Base-by-base conservation (phyloP, 345 rosid genomes). In the Kandelia obovata region DNA sequence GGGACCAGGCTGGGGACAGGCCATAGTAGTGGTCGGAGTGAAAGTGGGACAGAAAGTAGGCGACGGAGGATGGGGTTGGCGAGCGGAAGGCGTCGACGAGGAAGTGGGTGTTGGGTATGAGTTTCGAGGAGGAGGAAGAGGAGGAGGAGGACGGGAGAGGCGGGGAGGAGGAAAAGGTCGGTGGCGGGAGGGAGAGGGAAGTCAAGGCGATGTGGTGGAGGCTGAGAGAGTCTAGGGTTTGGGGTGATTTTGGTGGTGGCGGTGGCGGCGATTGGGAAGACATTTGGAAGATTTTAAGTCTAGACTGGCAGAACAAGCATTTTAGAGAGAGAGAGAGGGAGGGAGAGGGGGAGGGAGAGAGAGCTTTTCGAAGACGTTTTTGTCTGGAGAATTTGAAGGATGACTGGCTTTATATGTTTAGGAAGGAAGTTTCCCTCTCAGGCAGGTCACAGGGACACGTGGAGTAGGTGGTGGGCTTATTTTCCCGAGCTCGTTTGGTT, bases 41-140 rank as follows among this genome's bases (percentile, higher is more conserved):
- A 83, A 94, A 91, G 79, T 94, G 96, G 53, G 96, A 88, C 66
- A 94, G 98, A 80, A 93, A 89, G 80, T 87, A 91, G 62, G 90
- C 70, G 75, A 66, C 62, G 57, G 89, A 82, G 69, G 72, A 37
- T 49, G 76, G 21, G 65, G 92, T 61, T 35, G 66, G 19, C 73
- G 65, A 78, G 78, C 95, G 91, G 71, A 93, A 94, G 53, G 85
- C 80, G 64, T 94, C 98, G 78, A 94, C 67, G 75, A 85, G 83
- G 79, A 94, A 94, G 71, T 86, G 89, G 32, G 97, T 91, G 15
- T 78, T 79, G 4, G 96, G 97, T 69, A 94, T 85, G 73, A 74
- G 80, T 67, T 94, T 91, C 28, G 92, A 83, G 3, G 66, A 58
- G 90, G 92, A 35, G 79, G 68, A 37, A 78, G 68, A 37, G 65